These are phyloP conservation scores for Themeda triandra DNA, from an alignment of 176 grass and related monocot species.

Conservation along the genomic window DNA sequence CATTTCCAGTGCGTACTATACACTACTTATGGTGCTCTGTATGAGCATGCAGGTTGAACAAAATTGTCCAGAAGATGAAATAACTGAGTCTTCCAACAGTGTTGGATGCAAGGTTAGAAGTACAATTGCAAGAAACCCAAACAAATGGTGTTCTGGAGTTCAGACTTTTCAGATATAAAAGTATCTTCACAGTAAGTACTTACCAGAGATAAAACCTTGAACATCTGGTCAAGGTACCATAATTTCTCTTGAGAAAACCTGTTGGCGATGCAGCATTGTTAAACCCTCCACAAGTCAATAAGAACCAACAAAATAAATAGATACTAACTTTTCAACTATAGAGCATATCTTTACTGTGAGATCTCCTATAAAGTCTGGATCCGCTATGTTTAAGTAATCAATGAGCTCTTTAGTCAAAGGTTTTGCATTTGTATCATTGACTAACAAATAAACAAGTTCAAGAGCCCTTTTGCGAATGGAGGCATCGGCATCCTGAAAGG, in stretches of 20 bases:
- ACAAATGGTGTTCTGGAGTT: not conserved
- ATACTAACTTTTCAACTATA: slow-evolving; percentile 83
- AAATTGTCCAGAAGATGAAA: not conserved
- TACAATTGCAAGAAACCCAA: not conserved
- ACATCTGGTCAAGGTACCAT: slow-evolving; percentile 97
- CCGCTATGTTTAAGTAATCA: slow-evolving; percentile 77
- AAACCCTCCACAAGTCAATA: slow-evolving; percentile 10
- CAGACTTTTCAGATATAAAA: slow-evolving; percentile 19
- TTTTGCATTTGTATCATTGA: slow-evolving; percentile 90
- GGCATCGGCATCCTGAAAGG: slow-evolving; percentile 89
- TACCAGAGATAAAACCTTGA: slow-evolving; percentile 97
- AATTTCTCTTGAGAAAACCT: slow-evolving; percentile 99
- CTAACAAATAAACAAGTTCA: slow-evolving; percentile 82
- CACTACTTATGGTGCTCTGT: not conserved
- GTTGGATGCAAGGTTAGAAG: not conserved
- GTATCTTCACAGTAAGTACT: slow-evolving; percentile 28
- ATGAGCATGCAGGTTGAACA: slow-evolving; percentile 12
- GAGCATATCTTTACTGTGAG: slow-evolving; percentile 85
- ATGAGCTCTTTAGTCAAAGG: slow-evolving; percentile 88
- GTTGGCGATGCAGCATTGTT: slow-evolving; percentile 31
- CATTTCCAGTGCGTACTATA: not conserved
- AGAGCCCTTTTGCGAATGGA: slow-evolving; percentile 99
- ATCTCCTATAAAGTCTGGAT: slow-evolving; percentile 97
- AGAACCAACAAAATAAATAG: not conserved
- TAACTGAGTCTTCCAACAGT: slow-evolving; percentile 4